These are phyloP conservation scores for Sporothrix pseudoabietina DNA, from an alignment of 2,329 filamentous ascomycete genomes.

Conservation along the genomic window DNA sequence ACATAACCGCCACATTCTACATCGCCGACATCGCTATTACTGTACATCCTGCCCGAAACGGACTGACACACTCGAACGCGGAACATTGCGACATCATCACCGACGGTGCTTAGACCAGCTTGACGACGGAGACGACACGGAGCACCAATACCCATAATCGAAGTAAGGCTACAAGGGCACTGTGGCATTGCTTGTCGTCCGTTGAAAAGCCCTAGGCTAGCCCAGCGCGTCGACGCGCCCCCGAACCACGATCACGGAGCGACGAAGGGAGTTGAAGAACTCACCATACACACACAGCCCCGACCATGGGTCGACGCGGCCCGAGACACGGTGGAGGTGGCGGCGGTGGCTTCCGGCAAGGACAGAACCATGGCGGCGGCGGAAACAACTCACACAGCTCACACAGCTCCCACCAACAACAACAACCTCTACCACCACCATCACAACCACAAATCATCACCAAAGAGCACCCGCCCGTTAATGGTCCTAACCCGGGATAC, in stretches of 20 bases:
- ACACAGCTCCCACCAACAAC: not conserved
- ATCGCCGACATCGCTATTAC: too few relatives aligned
- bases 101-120: too few relatives aligned
- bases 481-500: constrained; percentile 46
- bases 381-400: not conserved
- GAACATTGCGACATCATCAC: too few relatives aligned
- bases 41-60: too few relatives aligned
- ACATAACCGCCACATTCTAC: too few relatives aligned
- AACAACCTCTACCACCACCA: not conserved
- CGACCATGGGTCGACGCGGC: constrained; percentile 33
- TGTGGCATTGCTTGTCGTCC: too few relatives aligned
- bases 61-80: too few relatives aligned
- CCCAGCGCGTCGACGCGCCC: not conserved
- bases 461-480: constrained; percentile 32
- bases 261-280: not conserved
- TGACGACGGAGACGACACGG: too few relatives aligned
- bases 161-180: too few relatives aligned
- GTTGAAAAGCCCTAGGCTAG: not conserved
- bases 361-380: not conserved
- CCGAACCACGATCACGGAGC: not conserved
- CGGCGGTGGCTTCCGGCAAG: constrained; percentile 23
- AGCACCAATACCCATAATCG: too few relatives aligned
- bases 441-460: constrained; percentile 18
- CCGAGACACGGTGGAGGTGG: constrained; percentile 30
- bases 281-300: not conserved